Evolutionary conservation across 306 rosid species (phyloP).

Genomic region (Corylus heterophylla): DNA sequence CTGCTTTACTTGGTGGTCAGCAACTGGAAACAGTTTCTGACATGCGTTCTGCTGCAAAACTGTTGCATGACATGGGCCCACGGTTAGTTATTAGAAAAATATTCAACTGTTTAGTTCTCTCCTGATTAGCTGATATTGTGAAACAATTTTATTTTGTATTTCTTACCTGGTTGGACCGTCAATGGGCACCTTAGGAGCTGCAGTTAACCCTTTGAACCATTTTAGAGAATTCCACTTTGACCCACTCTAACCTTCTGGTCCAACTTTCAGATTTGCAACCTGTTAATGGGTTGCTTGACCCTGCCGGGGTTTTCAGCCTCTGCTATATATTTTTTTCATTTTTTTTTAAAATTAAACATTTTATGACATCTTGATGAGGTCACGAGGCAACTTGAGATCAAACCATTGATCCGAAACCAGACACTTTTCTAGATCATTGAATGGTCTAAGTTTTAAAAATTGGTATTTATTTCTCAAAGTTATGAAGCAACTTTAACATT

Average conservation of each 20-base stretch:
- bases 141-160: slow-evolving; percentile 2
- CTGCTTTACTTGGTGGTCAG: slow-evolving; percentile 70
- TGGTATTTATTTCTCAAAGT: neutral
- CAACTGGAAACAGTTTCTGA: slow-evolving; percentile 74
- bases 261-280: neutral
- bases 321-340: neutral
- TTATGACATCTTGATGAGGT: neutral
- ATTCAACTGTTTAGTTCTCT: slow-evolving; percentile 14
- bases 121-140: slow-evolving; percentile 11
- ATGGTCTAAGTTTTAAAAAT: neutral
- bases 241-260: neutral
- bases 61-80: slow-evolving; percentile 77
- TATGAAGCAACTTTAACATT: neutral
- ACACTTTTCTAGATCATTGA: neutral
- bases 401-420: neutral
- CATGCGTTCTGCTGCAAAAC: slow-evolving; percentile 82
- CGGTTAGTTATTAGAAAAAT: slow-evolving; percentile 48
- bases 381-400: neutral
- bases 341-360: too few species aligned
- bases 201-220: neutral
- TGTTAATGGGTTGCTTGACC: neutral
- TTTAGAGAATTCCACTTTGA: neutral
- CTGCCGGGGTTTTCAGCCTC: neutral
- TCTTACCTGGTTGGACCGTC: neutral
- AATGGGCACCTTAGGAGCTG: neutral